Percentiles rank a stretch among this genome's conserved stretches.
phyloP scores from a whole-genome alignment of 1,284 basidiomycete species.

The Tylopilus orsonianus region DNA sequence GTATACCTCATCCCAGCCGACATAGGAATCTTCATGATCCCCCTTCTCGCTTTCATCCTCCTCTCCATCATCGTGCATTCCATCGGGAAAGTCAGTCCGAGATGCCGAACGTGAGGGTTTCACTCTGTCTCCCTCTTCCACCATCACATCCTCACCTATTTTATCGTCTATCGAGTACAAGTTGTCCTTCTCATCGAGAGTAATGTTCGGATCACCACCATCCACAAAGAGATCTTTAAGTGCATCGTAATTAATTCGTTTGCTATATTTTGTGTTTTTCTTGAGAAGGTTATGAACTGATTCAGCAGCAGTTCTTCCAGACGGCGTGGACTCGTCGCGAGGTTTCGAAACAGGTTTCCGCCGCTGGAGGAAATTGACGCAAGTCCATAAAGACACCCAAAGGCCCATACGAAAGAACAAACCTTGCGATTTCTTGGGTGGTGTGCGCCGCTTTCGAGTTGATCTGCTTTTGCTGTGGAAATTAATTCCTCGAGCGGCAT shows the following conservation, averaged over 20 bases:
- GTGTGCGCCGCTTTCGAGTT: conserved; percentile 45
- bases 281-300: conserved; percentile 78
- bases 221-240: conserved; percentile 75
- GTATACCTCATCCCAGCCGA: conserved; percentile 43
- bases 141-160: conserved; percentile 46
- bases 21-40: conserved; percentile 25
- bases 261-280: conserved; percentile 82
- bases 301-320: conserved; percentile 75
- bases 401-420: conserved; percentile 44
- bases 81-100: conserved; percentile 11
- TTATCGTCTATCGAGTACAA: conserved; percentile 48
- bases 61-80: conserved; percentile 24
- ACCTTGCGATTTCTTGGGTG: conserved; percentile 72
- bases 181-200: conserved; percentile 38
- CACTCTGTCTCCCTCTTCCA: conserved; percentile 44
- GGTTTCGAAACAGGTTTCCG: conserved; percentile 70
- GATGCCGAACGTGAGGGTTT: conserved; percentile 14
- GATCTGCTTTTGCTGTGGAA: conserved; percentile 66
- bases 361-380: conserved; percentile 41
- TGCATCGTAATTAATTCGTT: conserved; percentile 87
- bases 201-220: conserved; percentile 37
- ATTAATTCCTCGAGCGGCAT: conserved; percentile 46
- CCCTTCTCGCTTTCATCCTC: conserved; percentile 36
- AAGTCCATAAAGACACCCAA: conserved; percentile 14
- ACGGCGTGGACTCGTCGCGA: conserved; percentile 70